A percentile compares a stretch with the other conserved stretches of the same genome.
Conservation (phyloP, 164 flowering plant genomes). For the Liriodendron chinense region DNA sequence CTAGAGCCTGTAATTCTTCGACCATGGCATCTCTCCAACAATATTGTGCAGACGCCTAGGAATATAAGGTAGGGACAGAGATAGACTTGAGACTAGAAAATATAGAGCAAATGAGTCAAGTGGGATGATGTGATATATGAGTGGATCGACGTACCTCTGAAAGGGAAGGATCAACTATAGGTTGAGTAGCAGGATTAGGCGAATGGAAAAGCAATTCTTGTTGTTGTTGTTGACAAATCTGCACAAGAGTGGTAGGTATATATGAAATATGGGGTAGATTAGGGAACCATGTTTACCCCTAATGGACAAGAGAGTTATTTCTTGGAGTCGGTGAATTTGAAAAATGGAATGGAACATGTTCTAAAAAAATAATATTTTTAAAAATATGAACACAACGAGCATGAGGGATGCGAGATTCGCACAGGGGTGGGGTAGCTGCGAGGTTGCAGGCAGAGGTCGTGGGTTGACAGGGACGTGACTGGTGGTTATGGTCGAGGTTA, state of each 20-base stretch:
- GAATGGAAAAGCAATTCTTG: too few relatives aligned
- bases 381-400: neutral
- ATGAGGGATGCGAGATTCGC: too few relatives aligned
- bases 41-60: neutral
- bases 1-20: neutral
- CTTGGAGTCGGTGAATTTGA: too few relatives aligned
- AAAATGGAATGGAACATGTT: neutral
- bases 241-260: neutral
- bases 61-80: neutral
- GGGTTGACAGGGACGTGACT: too few relatives aligned
- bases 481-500: too few relatives aligned
- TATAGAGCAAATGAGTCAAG: neutral
- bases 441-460: too few relatives aligned
- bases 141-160: neutral
- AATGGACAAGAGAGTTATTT: too few relatives aligned
- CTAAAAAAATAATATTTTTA: neutral
- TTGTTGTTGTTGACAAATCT: neutral
- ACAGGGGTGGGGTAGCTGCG: too few relatives aligned
- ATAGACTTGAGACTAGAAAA: neutral
- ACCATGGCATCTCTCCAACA: neutral
- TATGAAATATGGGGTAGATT: neutral
- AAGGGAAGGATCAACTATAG: neutral
- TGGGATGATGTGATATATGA: neutral
- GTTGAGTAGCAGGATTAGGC: neutral
- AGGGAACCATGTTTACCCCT: too few relatives aligned